Evolutionary conservation across 1,139 yeast genomes (phyloP).

Genomic region (Suhomyces kunorum): DNA sequence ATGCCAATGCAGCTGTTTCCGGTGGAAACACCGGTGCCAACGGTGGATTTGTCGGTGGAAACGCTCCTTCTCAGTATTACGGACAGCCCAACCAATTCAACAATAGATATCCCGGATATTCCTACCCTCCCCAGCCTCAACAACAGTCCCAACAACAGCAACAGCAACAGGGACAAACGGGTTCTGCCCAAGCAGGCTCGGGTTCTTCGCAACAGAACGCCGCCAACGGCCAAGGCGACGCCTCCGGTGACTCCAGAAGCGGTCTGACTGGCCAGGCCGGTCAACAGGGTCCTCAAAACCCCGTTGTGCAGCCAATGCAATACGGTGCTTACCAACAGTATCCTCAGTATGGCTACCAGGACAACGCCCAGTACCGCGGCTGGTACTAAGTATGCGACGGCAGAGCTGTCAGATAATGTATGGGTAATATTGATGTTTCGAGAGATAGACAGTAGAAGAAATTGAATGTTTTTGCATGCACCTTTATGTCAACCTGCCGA

Average conservation of each 20-base stretch:
- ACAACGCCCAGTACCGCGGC: slow-evolving; percentile 41
- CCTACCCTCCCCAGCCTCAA: slow-evolving; percentile 37
- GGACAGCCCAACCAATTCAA: slow-evolving; percentile 41
- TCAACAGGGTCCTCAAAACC: slow-evolving; percentile 27
- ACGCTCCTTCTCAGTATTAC: slow-evolving; percentile 35
- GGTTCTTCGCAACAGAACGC: slow-evolving; percentile 11
- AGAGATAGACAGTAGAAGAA: neutral
- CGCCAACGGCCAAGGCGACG: slow-evolving; percentile 11
- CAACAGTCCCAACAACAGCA: slow-evolving; percentile 25
- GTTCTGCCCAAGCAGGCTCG: slow-evolving; percentile 14
- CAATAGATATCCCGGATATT: slow-evolving; percentile 42
- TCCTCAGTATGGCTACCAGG: slow-evolving; percentile 55
- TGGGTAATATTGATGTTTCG: slow-evolving; percentile 5
- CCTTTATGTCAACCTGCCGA: neutral
- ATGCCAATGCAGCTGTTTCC: slow-evolving; percentile 15
- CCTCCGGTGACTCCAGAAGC: slow-evolving; percentile 15
- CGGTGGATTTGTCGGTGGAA: slow-evolving; percentile 20
- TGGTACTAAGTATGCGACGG: slow-evolving; percentile 18
- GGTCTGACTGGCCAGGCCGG: slow-evolving; percentile 26
- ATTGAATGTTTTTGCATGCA: too few relatives aligned
- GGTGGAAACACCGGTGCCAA: slow-evolving; percentile 14
- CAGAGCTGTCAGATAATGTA: slow-evolving; percentile 5
- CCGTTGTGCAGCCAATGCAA: slow-evolving; percentile 41
- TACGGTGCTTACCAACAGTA: slow-evolving; percentile 51
- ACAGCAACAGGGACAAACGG: slow-evolving; percentile 25